These are phyloP conservation scores for Sarocladiaceae sp. DNA, from an alignment of 2,329 filamentous ascomycete genomes.

Conservation along the genomic window DNA sequence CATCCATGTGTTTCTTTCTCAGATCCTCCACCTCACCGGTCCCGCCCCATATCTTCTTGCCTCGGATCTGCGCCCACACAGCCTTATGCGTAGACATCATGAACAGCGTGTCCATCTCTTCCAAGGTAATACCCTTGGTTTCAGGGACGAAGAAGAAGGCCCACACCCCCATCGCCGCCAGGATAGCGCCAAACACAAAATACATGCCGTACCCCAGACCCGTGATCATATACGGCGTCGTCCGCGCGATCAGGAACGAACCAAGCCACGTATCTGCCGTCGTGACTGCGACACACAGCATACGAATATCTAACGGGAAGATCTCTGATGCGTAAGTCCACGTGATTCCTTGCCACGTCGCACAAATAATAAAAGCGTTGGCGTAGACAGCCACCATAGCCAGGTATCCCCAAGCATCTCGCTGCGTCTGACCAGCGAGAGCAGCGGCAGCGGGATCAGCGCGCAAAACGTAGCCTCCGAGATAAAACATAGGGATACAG, in stretches of 20 bases:
- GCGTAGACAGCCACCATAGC: constrained; percentile 40
- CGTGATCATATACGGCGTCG: constrained; percentile 35
- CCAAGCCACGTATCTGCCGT: constrained; percentile 32
- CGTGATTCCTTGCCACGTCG: constrained; percentile 35
- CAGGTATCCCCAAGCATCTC: constrained; percentile 34
- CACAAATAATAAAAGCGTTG: constrained; percentile 32
- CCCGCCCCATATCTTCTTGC: constrained; percentile 8
- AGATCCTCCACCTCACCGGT: not conserved
- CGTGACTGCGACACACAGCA: constrained; percentile 27
- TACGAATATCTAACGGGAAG: constrained; percentile 32
- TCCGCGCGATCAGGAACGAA: constrained; percentile 32
- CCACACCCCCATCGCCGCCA: constrained; percentile 39
- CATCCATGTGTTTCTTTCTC: constrained; percentile 7
- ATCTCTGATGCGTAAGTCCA: constrained; percentile 42
- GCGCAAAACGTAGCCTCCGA: constrained; percentile 30
- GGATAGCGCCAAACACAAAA: constrained; percentile 43
- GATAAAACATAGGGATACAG: constrained; percentile 32
- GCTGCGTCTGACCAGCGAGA: constrained; percentile 37
- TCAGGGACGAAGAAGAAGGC: constrained; percentile 45
- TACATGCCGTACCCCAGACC: constrained; percentile 42
- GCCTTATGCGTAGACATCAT: constrained; percentile 23
- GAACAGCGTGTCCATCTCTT: constrained; percentile 37
- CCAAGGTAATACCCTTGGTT: constrained; percentile 36
- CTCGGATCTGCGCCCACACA: constrained; percentile 21
- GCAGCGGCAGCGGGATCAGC: constrained; percentile 30